Percentiles rank a stretch among this genome's conserved stretches.
These are phyloP conservation scores for Euptelea pleiosperma DNA, from an alignment of 164 flowering plant species.

Conservation along the genomic window DNA sequence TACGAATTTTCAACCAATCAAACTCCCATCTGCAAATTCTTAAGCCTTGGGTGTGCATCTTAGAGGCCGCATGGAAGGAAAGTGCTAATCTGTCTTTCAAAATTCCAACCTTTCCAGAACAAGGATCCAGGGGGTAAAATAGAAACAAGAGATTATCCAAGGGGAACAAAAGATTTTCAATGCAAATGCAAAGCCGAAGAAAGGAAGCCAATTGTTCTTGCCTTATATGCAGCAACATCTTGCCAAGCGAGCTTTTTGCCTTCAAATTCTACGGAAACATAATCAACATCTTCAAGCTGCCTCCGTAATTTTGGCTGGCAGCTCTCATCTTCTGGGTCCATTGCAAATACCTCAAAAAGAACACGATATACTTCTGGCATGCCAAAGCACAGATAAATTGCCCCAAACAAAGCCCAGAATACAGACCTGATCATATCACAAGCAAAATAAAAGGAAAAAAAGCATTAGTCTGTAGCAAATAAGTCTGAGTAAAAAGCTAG, in stretches of 20 bases:
- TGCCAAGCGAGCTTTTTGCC: conserved; percentile 78
- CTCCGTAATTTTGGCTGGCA: conserved; percentile 89
- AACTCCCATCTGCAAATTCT: not conserved
- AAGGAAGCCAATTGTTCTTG: conserved; percentile 14
- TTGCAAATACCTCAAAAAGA: conserved; percentile 96
- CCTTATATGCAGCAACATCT: conserved; percentile 87
- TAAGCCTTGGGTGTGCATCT: conserved; percentile 20
- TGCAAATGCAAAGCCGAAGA: not conserved
- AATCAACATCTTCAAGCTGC: conserved; percentile 96
- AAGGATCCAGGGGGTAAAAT: not conserved
- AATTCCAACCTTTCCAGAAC: not conserved
- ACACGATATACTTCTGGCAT: conserved; percentile 99
- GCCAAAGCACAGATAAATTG: conserved; percentile 91
- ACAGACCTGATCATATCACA: conserved; percentile 59
- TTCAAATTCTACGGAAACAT: conserved; percentile 98
- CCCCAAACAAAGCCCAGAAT: conserved; percentile 98
- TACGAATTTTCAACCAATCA: not conserved
- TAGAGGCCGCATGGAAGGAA: conserved; percentile 66
- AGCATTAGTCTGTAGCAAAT: not conserved
- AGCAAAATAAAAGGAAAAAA: conserved; percentile 3
- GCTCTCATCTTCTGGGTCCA: conserved; percentile 96
- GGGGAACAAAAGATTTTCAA: not conserved
- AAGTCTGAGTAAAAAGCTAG: not conserved
- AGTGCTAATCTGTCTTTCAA: not conserved
- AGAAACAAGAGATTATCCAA: not conserved